Base-by-base conservation (phyloP, 208 protist genomes). In the Wallacemonas sp. region DNA sequence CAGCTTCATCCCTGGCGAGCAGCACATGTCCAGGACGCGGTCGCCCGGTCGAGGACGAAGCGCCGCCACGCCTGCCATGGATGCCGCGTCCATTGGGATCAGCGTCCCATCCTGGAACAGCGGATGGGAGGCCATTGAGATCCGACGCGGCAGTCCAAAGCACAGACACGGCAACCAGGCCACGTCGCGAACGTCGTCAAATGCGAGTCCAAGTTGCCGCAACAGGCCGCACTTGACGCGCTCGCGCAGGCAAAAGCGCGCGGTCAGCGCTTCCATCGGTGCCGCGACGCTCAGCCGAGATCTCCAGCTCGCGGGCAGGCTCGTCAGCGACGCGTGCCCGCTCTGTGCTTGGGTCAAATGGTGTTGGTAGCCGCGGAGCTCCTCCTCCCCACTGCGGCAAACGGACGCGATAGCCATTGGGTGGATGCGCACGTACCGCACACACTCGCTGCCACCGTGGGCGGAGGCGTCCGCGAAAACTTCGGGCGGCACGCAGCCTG, bases 1-100 rank as follows among this genome's bases (percentile, higher is more conserved):
- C 22, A 94, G 67, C 57, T 97, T 97, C 87, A 93, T 93, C 1
- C 90, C 93, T 4, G 93, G 93, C 0, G 90, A 75, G 54, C 89
- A 95, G 73, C 93, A 97, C 14, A 95, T 46, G 59, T 97, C 93
- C 65, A 93, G 76, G 23, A 94, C 82, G 31, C 69, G 32, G 12
- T 97, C 90, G 0, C 85, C 87, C 0, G 23, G 2, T 0, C 66
- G 73, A 12, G 87, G 82, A 2, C 67, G 74, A 29, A 97, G 80
- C 10, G 90, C 88, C 29, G 89, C 76, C 14, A 97, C 87, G 1
- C 89, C 86, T 1, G 90, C 87, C 44, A 93, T 67, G 2, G 92
- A 97, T 4, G 87, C 86, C 0, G 87, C 89, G 50, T 97, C 92
- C 89, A 97, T 95, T 18, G 81, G 77, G 3, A 85, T 59, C n/a